These are phyloP conservation scores for Trichoderma harzianum DNA, from an alignment of 2,329 filamentous ascomycete genomes.

Conservation along the genomic window DNA sequence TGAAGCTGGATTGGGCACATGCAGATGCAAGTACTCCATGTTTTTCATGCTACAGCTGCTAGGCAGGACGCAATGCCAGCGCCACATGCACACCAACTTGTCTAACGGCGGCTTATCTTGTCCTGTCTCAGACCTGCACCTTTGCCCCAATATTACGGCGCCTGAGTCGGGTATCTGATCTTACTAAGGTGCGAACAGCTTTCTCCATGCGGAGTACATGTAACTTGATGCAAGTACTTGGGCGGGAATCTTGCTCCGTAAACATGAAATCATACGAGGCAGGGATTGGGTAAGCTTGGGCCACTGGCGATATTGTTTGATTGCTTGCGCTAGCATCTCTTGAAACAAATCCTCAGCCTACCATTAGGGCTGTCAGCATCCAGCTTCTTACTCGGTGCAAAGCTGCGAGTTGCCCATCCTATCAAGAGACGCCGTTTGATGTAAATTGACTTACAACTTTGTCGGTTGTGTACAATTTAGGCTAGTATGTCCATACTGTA, in stretches of 20 bases:
- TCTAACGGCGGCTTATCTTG: background rate
- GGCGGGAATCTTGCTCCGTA: background rate
- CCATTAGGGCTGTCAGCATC: slow-evolving; percentile 10
- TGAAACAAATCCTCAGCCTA: slow-evolving; percentile 14
- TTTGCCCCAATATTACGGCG: slow-evolving; percentile 1
- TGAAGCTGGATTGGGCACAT: background rate
- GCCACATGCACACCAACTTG: slow-evolving; percentile 3
- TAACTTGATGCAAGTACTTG: too few species aligned
- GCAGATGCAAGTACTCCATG: background rate
- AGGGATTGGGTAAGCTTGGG: slow-evolving; percentile 10
- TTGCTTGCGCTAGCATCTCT: background rate
- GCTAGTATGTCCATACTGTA: background rate
- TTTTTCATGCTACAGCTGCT: background rate
- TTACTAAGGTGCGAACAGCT: background rate
- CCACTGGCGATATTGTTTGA: slow-evolving; percentile 3
- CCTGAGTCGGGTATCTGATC: slow-evolving; percentile 12
- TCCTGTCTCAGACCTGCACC: background rate
- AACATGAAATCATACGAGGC: slow-evolving; percentile 13
- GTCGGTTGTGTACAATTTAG: background rate
- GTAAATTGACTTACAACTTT: background rate
- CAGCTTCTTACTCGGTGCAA: background rate
- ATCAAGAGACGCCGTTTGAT: slow-evolving; percentile 3
- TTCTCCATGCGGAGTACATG: slow-evolving; percentile 11
- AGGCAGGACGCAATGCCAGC: background rate
- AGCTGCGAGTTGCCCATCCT: background rate